Evolutionary conservation across 2,329 filamentous ascomycete species (phyloP).

Genomic region (Fusarium brevicatenulatum): DNA sequence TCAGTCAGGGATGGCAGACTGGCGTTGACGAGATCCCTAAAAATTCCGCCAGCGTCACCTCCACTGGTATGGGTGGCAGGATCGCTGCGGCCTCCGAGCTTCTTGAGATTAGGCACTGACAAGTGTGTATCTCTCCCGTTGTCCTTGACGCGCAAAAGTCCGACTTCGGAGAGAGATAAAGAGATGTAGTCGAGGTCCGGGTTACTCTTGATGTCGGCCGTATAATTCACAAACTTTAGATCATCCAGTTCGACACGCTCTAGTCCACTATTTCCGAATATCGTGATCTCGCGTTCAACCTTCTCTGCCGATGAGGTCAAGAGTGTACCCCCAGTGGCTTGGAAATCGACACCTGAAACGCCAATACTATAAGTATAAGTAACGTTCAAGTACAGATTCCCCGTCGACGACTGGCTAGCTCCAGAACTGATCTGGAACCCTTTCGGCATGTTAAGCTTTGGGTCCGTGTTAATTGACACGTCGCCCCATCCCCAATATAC

Average conservation of each 20-base stretch:
- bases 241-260: background rate
- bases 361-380: background rate
- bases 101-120: fast-evolving
- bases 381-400: background rate
- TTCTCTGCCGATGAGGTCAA: background rate
- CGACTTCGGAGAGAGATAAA: background rate
- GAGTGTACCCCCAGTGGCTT: fast-evolving
- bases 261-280: fast-evolving
- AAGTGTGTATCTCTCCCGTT: background rate
- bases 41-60: background rate
- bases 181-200: background rate
- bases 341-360: background rate
- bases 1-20: background rate
- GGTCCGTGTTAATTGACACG: background rate
- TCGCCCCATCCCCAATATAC: background rate
- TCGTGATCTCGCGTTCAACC: fast-evolving
- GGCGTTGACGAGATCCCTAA: background rate
- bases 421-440: background rate
- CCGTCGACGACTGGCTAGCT: fast-evolving
- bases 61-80: fast-evolving
- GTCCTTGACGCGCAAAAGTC: fast-evolving
- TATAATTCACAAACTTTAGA: background rate
- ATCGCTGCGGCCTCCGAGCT: background rate
- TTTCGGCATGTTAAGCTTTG: fast-evolving
- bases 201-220: background rate